Conservation (phyloP, 306 rosid species). For the Arachis hypogaea region DNA sequence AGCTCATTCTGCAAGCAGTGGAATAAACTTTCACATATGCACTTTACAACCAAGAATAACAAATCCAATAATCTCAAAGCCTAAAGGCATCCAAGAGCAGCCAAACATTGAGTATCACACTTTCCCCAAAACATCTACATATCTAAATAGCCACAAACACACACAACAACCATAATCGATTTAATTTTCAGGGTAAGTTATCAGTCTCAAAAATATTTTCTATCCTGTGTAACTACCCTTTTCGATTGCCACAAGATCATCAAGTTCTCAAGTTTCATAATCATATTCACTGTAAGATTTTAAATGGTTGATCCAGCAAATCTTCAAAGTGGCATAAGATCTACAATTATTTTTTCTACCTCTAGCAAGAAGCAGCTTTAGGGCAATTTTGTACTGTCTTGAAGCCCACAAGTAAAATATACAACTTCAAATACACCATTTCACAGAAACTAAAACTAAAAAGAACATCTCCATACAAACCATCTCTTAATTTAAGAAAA, state of each 20-base stretch:
- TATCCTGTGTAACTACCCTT: conserved; percentile 8
- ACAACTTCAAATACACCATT: not conserved
- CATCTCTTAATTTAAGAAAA: conserved; percentile 1
- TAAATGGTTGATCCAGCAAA: not conserved
- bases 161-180: conserved; percentile 15
- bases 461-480: not conserved
- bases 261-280: conserved; percentile 3
- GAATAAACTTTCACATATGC: conserved; percentile 11
- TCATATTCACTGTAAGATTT: conserved; percentile 3
- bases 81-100: conserved; percentile 8
- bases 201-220: conserved; percentile 1
- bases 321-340: conserved; percentile 1
- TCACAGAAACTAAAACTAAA: not conserved
- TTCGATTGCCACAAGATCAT: conserved; percentile 20
- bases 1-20: conserved; percentile 66
- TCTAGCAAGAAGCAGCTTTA: not conserved
- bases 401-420: not conserved
- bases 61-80: conserved; percentile 4
- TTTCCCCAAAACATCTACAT: not conserved
- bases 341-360: conserved; percentile 2
- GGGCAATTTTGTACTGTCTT: conserved; percentile 10
- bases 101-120: conserved; percentile 10
- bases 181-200: conserved; percentile 7
- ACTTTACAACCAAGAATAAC: conserved; percentile 19
- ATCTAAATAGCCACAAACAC: conserved; percentile 1